Evolutionary conservation across 2,329 filamentous ascomycete genomes (phyloP), one percentile per base, ranked within the genome.

Genomic region (Neonectria magnoliae): DNA sequence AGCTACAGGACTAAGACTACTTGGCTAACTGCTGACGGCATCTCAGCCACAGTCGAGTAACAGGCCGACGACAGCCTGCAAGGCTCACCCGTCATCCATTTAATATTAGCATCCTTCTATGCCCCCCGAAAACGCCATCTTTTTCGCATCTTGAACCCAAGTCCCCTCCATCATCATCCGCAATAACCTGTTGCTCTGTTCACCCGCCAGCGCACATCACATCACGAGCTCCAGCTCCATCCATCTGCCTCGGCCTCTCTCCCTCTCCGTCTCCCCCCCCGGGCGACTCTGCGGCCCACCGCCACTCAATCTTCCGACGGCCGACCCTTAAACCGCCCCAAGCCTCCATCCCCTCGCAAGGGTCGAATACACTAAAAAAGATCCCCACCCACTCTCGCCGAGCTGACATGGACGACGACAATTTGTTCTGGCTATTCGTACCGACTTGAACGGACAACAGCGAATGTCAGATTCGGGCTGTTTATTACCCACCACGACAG

Each of bases 221-320:
- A 25, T 25, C 25, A 25, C 25, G 25, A 25, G 36, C 36, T 8
- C 31, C 31, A 33, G 13, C 33, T 36, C 36, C 9, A n/a, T 38
- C 25, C 25, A 10, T 25, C 14, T 25, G 16, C 22, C 38, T 55
- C 25, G 52, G 36, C 36, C 16, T 42, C 38, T 42, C 25, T 25
- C 25, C 25, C 25, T 25, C 25, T 25, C 25, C 38, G 38, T 16
- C 11, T 10, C n/a, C 11, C 20, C 33, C 13, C 44, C 36, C 44
- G 11, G 44, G 25, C 44, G 44, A 27, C 44, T 48, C 11, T 22
- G 44, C 44, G 44, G 56, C 56, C 56, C 56, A 58, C 56, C 45
- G 56, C 56, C 56, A 58, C 56, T 58, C 56, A 58, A 41, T 47
- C 47, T 58, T 41, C 33, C 33, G 44, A 50, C 20, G 29, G 18